Evolutionary conservation across 306 rosid genomes (phyloP), one percentile per base, ranked within the genome.

Genomic region (Astragalus glycyphyllos): DNA sequence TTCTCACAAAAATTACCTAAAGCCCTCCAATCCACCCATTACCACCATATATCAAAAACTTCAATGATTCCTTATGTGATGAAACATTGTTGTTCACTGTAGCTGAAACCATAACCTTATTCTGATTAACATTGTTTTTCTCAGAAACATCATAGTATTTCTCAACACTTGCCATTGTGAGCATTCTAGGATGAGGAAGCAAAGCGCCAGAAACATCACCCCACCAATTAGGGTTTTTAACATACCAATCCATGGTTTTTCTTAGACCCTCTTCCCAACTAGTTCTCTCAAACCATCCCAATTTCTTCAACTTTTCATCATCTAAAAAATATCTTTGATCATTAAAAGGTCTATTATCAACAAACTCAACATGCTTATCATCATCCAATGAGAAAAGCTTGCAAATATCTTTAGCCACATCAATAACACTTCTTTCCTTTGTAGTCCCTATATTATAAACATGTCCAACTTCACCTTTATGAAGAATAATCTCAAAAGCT

Each of bases 141-240:
- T 80, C 55, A 3, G 76, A 34, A 20, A 12, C 46, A 37, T 58
- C 69, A 47, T 9, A 12, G 60, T 46, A 35, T 9, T 58, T 75
- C 50, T 84, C 85, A 44, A 69, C 23, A 5, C 82, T 82, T 1
- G 80, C 76, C 85, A 77, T 65, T 32, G 71, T 77, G 5, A 84
- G 78, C 87, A 77, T 84, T 70, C 87, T 84, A 41, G 87, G 87
- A 73, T 84, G 85, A 50, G 87, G 85, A 65, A 84, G 74, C 84
- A 80, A 65, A 16, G 87, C 85, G 13, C 87, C 87, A 53, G 85
- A 73, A 16, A 84, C 85, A 69, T 84, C 87, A 10, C 87, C 87
- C 87, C 87, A 84, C 85, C 87, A 84, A 80, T 77, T 69, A 29
- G 76, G 78, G 42, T 77, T 84, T 65, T 69, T 73, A 1, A 79